Evolutionary conservation across 179 eudicot species (phyloP).

Genomic region (Drosera spatulata): DNA sequence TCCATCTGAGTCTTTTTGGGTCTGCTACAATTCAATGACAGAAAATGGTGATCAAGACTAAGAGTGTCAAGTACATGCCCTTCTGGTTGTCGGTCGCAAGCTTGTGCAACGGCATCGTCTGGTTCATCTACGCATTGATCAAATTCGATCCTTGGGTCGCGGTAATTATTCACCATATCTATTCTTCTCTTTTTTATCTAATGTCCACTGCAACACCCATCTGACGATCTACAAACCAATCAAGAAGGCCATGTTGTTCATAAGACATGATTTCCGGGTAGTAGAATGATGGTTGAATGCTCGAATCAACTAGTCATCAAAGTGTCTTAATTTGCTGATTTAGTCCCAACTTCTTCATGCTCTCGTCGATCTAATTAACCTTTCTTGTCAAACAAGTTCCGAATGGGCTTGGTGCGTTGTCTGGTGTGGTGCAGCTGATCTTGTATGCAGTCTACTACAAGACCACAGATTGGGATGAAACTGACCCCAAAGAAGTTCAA

Average conservation of each 20-base stretch:
- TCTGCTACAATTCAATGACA: neutral
- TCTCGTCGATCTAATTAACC: neutral
- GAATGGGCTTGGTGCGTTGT: slow-evolving; percentile 4
- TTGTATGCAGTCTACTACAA: slow-evolving; percentile 8
- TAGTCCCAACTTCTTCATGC: neutral
- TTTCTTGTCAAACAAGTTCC: slow-evolving; percentile 1
- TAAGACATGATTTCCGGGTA: too few species aligned
- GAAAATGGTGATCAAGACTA: slow-evolving; percentile 7
- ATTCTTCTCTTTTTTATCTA: neutral
- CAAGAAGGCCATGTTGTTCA: too few species aligned
- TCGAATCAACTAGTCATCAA: neutral
- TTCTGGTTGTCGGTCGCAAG: slow-evolving; percentile 1
- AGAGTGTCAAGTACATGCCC: slow-evolving; percentile 11
- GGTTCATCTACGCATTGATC: slow-evolving; percentile 4
- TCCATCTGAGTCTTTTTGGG: neutral
- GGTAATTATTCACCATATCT: slow-evolving; percentile 1
- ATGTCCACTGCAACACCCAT: neutral
- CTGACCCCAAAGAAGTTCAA: neutral
- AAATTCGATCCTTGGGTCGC: slow-evolving; percentile 11
- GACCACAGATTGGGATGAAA: neutral
- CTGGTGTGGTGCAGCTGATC: slow-evolving; percentile 1
- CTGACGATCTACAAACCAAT: too few species aligned
- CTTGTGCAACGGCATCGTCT: slow-evolving; percentile 5
- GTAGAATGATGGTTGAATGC: too few species aligned
- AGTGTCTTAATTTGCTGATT: neutral